These are phyloP conservation scores for Nothophytophthora sp. DNA, from an alignment of 352 stramenopile genomes.

Conservation along the genomic window DNA sequence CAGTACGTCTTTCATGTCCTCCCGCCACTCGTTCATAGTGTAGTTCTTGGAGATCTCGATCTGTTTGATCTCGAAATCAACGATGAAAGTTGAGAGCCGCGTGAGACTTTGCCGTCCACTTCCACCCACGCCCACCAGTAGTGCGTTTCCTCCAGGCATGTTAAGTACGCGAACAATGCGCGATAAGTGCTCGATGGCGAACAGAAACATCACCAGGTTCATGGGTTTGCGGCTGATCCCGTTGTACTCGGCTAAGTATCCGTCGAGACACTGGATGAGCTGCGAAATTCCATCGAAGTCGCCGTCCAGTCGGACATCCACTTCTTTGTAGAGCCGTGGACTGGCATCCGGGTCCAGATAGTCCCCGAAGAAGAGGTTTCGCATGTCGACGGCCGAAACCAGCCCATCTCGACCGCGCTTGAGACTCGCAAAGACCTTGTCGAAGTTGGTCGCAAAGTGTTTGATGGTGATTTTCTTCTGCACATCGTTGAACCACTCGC, in stretches of 20 bases:
- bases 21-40: constrained; percentile 92
- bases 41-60: constrained; percentile 97
- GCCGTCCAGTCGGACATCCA: constrained; percentile 63
- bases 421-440: constrained; percentile 84
- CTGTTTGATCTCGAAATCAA: constrained; percentile 92
- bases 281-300: constrained; percentile 80
- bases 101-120: constrained; percentile 93
- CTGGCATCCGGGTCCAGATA: constrained; percentile 86
- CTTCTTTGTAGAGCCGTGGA: constrained; percentile 79
- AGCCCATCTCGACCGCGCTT: constrained; percentile 73
- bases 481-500: constrained; percentile 91
- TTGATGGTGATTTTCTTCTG: constrained; percentile 89
- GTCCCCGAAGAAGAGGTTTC: constrained; percentile 94
- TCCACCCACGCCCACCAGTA: constrained; percentile 94
- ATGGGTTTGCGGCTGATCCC: constrained; percentile 92
- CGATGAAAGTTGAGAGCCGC: constrained; percentile 91
- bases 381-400: constrained; percentile 80
- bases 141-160: constrained; percentile 93
- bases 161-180: constrained; percentile 92
- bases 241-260: constrained; percentile 93
- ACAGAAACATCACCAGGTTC: constrained; percentile 97
- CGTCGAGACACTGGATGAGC: constrained; percentile 86
- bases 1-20: constrained; percentile 95
- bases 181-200: constrained; percentile 95
- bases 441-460: constrained; percentile 88